Percentiles rank a stretch among this genome's conserved stretches.
phyloP scores from a whole-genome alignment of 768 basidiomycete genomes.

The Termitomyces sp. region DNA sequence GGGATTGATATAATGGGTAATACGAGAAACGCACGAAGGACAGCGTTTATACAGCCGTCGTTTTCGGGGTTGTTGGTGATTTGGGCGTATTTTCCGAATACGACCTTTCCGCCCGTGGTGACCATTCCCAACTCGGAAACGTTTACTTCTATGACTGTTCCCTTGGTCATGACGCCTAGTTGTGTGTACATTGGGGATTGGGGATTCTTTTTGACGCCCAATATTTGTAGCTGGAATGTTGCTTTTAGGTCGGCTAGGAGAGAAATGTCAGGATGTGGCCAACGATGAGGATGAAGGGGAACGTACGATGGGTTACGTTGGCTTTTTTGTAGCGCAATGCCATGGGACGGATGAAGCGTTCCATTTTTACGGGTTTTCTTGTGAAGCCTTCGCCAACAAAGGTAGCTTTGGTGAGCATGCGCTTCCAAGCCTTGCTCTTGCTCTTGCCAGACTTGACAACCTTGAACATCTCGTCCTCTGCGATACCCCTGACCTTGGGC shows the following conservation, averaged over 20 bases:
- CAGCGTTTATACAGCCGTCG: slow-evolving; percentile 94
- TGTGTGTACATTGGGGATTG: slow-evolving; percentile 98
- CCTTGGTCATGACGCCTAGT: slow-evolving; percentile 95
- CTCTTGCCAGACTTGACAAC: slow-evolving; percentile 97
- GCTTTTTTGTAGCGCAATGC: slow-evolving; percentile 97
- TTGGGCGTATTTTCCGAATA: slow-evolving; percentile 91
- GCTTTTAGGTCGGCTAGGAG: slow-evolving; percentile 88
- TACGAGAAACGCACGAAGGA: slow-evolving; percentile 61
- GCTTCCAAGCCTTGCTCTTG: slow-evolving; percentile 96
- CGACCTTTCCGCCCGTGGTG: slow-evolving; percentile 93
- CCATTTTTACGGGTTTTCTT: slow-evolving; percentile 98
- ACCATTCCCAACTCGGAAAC: slow-evolving; percentile 98
- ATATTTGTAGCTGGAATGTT: slow-evolving; percentile 96
- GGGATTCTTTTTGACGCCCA: slow-evolving; percentile 99
- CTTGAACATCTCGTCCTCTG: slow-evolving; percentile 99
- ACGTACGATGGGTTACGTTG: slow-evolving; percentile 95
- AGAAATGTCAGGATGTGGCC: background rate
- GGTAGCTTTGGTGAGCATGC: slow-evolving; percentile 99
- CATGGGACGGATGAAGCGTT: slow-evolving; percentile 96
- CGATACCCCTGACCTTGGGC: slow-evolving; percentile 95
- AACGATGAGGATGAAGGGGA: background rate
- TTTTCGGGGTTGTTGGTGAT: slow-evolving; percentile 95
- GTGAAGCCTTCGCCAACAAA: slow-evolving; percentile 99
- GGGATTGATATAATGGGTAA: background rate
- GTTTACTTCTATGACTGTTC: slow-evolving; percentile 97